Base-by-base conservation (phyloP, 73 alveolate genomes). In the Effrenium voratum region DNA sequence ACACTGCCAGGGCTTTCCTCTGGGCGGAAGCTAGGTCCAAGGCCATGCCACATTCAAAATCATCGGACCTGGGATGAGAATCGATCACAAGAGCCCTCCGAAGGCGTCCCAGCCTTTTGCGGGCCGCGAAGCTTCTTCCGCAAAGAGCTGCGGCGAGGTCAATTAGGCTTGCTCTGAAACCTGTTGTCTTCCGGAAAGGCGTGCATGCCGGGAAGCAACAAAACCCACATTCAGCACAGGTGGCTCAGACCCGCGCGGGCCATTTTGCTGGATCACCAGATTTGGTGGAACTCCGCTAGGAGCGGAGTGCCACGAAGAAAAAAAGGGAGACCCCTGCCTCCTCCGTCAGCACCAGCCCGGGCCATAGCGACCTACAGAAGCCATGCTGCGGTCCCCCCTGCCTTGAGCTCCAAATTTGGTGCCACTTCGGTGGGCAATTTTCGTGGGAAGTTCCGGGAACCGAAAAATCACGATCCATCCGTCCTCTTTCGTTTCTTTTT, bases 281-380 rank as follows among this genome's bases (percentile, higher is more conserved):
- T 19, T 45, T 22, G 10, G 82, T 8, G 82, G 10, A 28, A 8
- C 82, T 34, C 28, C 34, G 45, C 1, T 72, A 10, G 46, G 26
- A 34, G 24, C 28, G 34, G 16, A 38, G 38, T 24, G 75, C 16
- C 16, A 24, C 8, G 30, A 22, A 32, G 30, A 60, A 10, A 6
- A 22, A 10, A 22, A 60, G 8, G 75, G 30, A 24, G 34, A 22
- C 60, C 59, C 22, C 44, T 26, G 79, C 97, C 76, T 90, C 83
- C 76, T 92, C 98, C 2, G 98, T 92, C 47, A 92, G 98, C 49
- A 92, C 98, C 16, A 92, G 34, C 82, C 98, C 98, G 10, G 98
- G 98, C 98, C 98, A 92, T 28, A 92, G 49, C 26, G 98, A 91
- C 95, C 95, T 87, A n/a, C 0, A 26, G 43, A 47, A 34, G 16